These are phyloP conservation scores for Mucor ambiguus DNA, from an alignment of 371 early-diverging fungal species.

Conservation along the genomic window DNA sequence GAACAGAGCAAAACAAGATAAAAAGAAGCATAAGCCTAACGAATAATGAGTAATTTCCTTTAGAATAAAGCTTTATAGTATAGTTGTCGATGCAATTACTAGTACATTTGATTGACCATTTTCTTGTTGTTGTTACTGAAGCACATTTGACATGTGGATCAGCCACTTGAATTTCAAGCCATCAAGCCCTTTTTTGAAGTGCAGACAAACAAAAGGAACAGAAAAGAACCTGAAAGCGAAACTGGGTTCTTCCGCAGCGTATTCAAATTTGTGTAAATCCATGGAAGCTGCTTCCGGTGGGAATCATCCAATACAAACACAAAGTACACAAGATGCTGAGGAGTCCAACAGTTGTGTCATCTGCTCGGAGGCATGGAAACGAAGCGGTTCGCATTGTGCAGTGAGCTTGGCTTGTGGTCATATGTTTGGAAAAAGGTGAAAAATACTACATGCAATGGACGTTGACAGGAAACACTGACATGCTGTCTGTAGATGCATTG, in stretches of 20 bases:
- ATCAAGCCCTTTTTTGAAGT: neutral
- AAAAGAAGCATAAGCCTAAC: neutral
- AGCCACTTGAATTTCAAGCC: neutral
- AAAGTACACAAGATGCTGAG: neutral
- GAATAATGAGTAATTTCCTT: neutral
- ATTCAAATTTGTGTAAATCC: neutral
- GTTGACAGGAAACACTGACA: neutral
- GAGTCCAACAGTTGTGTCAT: slow-evolving; percentile 15
- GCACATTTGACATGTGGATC: neutral
- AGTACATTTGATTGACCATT: too few relatives aligned
- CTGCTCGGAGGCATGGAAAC: slow-evolving; percentile 24
- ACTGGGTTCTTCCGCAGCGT: neutral
- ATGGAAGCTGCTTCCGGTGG: neutral
- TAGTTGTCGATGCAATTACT: too few relatives aligned
- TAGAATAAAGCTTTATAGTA: neutral
- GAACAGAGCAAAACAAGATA: neutral
- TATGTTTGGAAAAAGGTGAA: slow-evolving; percentile 27
- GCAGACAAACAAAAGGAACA: neutral
- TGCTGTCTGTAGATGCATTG: slow-evolving; percentile 17
- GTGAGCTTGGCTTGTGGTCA: slow-evolving; percentile 30
- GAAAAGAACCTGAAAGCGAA: neutral
- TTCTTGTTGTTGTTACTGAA: too few relatives aligned
- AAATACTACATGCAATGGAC: neutral
- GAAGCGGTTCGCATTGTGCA: slow-evolving; percentile 15
- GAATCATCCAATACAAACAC: neutral